phyloP scores from a whole-genome alignment of 768 basidiomycete species.

The Lenzites betulinus region DNA sequence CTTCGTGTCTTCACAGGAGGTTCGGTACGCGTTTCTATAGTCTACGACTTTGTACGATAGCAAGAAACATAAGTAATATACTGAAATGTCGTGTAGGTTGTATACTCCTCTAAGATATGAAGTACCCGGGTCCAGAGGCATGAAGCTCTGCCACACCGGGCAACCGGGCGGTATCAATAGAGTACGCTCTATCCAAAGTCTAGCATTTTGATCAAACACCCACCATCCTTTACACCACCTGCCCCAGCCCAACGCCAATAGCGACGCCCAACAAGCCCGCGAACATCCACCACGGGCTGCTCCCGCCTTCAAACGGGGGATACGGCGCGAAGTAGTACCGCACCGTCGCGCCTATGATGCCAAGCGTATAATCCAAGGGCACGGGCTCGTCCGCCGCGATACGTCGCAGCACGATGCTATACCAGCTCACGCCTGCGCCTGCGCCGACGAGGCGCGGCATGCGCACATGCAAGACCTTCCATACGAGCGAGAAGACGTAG shows the following conservation, averaged over 20 bases:
- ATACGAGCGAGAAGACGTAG: conserved; percentile 19
- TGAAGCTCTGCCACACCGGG: too few species aligned
- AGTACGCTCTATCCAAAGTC: too few species aligned
- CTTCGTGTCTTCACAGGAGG: too few species aligned
- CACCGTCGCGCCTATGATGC: conserved; percentile 27
- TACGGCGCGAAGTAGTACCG: conserved; percentile 29
- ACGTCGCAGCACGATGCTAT: conserved; percentile 56
- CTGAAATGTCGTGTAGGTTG: too few species aligned
- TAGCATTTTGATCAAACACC: too few species aligned
- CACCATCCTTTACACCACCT: background rate
- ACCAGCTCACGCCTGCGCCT: conserved; percentile 66
- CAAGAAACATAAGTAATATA: too few species aligned
- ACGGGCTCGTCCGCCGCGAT: conserved; percentile 37
- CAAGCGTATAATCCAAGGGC: conserved; percentile 23
- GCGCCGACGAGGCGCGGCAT: conserved; percentile 67
- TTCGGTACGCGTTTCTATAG: too few species aligned
- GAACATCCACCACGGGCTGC: conserved; percentile 9
- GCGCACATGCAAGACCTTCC: conserved; percentile 35
- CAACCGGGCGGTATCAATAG: too few species aligned
- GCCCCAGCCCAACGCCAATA: conserved; percentile 18
- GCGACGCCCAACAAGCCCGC: conserved; percentile 16
- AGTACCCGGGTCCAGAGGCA: too few species aligned
- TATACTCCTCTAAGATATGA: too few species aligned
- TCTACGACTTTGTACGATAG: too few species aligned
- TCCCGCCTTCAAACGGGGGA: background rate